A percentile compares a stretch with the other conserved stretches of the same genome.
Conservation (phyloP, 495 filamentous ascomycete genomes). For the Podospora tetraspora region DNA sequence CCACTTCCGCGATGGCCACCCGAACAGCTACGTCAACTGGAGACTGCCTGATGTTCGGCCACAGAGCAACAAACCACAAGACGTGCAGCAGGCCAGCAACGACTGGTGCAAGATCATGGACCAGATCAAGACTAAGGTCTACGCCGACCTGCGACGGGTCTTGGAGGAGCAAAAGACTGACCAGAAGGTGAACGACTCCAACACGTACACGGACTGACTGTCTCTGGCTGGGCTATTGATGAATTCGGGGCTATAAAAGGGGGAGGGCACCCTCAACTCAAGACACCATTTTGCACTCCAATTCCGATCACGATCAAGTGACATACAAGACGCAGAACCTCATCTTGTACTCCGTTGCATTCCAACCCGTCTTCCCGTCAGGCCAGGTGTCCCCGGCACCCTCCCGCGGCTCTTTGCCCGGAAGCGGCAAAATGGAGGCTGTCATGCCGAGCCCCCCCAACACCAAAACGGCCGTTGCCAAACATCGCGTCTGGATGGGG, state of each 20-base stretch:
- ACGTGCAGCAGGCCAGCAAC: background rate
- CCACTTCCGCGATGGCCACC: background rate
- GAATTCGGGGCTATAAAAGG: background rate
- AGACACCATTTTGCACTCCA: background rate
- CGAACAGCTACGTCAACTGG: background rate
- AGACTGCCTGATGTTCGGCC: background rate
- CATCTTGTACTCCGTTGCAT: background rate
- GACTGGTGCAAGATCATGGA: conserved; percentile 4
- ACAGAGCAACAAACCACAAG: background rate
- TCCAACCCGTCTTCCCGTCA: background rate
- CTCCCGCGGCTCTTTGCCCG: background rate
- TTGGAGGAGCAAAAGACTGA: conserved; percentile 10
- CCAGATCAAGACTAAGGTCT: conserved; percentile 10
- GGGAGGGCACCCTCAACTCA: background rate
- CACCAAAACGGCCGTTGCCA: background rate
- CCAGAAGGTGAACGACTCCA: conserved; percentile 8
- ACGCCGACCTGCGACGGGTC: conserved; percentile 1
- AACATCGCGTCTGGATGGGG: background rate
- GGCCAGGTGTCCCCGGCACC: background rate
- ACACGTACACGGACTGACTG: conserved; percentile 8
- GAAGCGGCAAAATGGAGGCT: background rate
- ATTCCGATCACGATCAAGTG: background rate
- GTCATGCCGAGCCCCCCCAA: background rate
- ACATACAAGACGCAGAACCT: background rate
- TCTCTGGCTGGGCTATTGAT: background rate